Conservation (phyloP, 2,329 filamentous ascomycete genomes). For the Xylariales sp. region DNA sequence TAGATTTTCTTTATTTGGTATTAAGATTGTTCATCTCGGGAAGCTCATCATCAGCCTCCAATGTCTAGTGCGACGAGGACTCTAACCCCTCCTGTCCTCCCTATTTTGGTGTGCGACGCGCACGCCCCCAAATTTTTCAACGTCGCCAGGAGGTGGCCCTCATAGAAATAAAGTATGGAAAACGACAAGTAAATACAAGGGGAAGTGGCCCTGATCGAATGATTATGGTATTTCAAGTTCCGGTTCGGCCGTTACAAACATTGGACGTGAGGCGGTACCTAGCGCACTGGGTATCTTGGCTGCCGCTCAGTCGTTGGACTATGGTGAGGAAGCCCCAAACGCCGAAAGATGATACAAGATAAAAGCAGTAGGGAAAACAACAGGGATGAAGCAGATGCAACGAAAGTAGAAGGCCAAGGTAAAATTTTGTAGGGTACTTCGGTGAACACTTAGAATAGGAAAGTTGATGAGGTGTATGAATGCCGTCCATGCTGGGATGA, state of each 20-base stretch:
- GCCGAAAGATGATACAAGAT: slow-evolving; percentile 27
- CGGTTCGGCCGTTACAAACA: slow-evolving; percentile 40
- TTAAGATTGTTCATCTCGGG: slow-evolving; percentile 21
- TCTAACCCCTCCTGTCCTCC: slow-evolving; percentile 13
- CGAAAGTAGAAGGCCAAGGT: neutral
- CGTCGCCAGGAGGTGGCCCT: slow-evolving; percentile 11
- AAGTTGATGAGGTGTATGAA: slow-evolving; percentile 14
- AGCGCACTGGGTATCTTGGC: slow-evolving; percentile 50
- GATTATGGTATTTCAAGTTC: slow-evolving; percentile 36
- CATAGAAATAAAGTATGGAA: slow-evolving; percentile 18
- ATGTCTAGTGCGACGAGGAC: slow-evolving; percentile 17
- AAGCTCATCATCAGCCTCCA: slow-evolving; percentile 19
- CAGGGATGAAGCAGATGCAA: too few relatives aligned
- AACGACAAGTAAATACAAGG: slow-evolving; percentile 32
- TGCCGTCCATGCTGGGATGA: slow-evolving; percentile 37
- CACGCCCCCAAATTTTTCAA: slow-evolving; percentile 6
- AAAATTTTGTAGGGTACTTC: neutral
- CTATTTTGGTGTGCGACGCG: slow-evolving; percentile 6
- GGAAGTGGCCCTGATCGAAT: slow-evolving; percentile 29
- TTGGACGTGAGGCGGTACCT: slow-evolving; percentile 44
- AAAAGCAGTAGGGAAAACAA: neutral
- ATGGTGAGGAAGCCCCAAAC: slow-evolving; percentile 10
- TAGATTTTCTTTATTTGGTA: slow-evolving; percentile 24
- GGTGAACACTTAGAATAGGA: slow-evolving; percentile 10
- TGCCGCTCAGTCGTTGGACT: slow-evolving; percentile 41